A percentile compares a stretch with the other conserved stretches of the same genome.
These are phyloP conservation scores for Fusarium udum DNA, from an alignment of 2,329 filamentous ascomycete genomes.

Conservation along the genomic window DNA sequence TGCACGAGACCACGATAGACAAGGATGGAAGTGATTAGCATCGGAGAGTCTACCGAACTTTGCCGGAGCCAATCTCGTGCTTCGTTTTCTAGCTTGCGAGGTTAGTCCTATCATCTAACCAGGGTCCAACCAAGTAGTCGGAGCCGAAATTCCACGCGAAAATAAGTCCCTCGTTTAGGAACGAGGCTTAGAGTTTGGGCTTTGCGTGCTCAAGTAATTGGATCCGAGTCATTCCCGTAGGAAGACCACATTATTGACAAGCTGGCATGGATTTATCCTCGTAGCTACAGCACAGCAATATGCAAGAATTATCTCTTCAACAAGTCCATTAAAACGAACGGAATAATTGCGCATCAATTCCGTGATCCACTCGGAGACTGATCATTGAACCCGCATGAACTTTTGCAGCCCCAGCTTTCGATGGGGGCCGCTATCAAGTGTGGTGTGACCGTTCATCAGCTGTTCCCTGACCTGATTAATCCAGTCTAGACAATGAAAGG, in stretches of 20 bases:
- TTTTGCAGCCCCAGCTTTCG: neutral
- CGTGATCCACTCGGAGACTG: neutral
- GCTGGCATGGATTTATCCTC: accelerated
- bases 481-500: neutral
- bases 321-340: too few relatives aligned
- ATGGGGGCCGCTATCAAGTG: conserved; percentile 1
- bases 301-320: accelerated
- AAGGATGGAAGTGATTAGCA: conserved; percentile 20
- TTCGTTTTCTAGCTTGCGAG: neutral
- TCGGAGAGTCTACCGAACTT: conserved; percentile 45
- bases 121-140: neutral
- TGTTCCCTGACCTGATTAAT: neutral
- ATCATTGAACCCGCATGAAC: neutral
- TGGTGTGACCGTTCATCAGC: conserved; percentile 6
- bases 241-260: accelerated
- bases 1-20: conserved; percentile 7
- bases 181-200: neutral
- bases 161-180: neutral
- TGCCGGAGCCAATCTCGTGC: neutral
- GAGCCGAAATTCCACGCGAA: neutral
- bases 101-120: neutral
- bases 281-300: too few relatives aligned
- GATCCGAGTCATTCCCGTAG: neutral
- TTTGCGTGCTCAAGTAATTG: neutral
- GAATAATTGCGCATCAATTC: neutral